phyloP scores from a whole-genome alignment of 139 green algal species.

The Ulvella scutata region DNA sequence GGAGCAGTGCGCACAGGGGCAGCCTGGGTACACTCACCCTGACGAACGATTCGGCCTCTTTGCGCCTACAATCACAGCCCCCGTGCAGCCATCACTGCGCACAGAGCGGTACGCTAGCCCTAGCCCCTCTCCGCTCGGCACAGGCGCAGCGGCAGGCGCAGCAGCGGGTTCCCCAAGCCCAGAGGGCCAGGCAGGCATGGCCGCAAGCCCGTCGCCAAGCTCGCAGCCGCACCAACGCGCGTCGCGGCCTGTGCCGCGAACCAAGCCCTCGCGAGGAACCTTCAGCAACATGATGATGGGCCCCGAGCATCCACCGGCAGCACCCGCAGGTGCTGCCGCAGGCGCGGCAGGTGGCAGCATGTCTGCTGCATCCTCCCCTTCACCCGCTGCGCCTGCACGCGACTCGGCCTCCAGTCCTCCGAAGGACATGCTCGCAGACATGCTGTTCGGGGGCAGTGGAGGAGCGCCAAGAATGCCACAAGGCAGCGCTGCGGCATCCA shows the following conservation, averaged over 20 bases:
- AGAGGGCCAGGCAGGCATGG: neutral
- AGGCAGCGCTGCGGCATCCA: neutral
- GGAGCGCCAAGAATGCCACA: neutral
- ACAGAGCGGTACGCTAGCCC: neutral
- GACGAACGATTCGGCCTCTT: conserved; percentile 1
- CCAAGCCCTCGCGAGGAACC: neutral
- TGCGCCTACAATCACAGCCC: neutral
- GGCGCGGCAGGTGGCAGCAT: neutral
- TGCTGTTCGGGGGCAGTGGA: neutral
- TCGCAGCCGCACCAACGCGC: neutral
- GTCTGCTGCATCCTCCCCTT: too few species aligned
- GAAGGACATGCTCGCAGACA: neutral
- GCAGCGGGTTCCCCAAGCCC: neutral
- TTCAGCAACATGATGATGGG: conserved; percentile 3
- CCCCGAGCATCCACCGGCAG: neutral
- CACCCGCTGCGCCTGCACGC: too few species aligned
- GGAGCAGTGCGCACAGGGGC: neutral
- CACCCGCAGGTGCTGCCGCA: neutral
- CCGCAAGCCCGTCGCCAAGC: neutral
- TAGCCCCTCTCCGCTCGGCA: too few species aligned
- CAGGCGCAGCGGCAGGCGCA: neutral
- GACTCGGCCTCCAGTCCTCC: too few species aligned
- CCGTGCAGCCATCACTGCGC: neutral
- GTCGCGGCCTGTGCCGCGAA: neutral
- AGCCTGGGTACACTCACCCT: neutral